phyloP scores from a whole-genome alignment of 148 eudicot species.

The Rhododendron williamsianum region DNA sequence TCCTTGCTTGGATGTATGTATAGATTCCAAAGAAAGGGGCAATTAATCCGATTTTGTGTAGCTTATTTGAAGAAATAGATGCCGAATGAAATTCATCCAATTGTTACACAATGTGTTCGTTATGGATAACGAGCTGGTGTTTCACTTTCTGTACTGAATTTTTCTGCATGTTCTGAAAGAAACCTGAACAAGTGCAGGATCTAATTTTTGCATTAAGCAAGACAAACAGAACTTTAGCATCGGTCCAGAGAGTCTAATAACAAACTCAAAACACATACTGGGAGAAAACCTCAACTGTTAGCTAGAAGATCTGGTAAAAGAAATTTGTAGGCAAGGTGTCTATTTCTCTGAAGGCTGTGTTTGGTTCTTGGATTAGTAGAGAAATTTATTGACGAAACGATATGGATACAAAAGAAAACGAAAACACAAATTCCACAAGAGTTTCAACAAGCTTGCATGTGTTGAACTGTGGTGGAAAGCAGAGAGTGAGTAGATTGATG shows the following conservation, averaged over 20 bases:
- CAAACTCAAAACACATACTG: too few species aligned
- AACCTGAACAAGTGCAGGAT: background rate
- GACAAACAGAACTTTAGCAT: background rate
- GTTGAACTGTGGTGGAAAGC: slow-evolving; percentile 36
- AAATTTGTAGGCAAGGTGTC: background rate
- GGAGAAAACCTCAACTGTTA: background rate
- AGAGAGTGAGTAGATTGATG: slow-evolving; percentile 37
- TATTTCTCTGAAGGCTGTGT: background rate
- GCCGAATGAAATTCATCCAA: background rate
- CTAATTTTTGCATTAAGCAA: background rate
- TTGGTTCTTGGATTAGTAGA: background rate
- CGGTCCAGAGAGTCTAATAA: background rate
- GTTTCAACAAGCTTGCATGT: slow-evolving; percentile 19
- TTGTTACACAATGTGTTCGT: background rate
- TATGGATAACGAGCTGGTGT: background rate
- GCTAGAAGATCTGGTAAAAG: background rate
- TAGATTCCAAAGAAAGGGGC: background rate
- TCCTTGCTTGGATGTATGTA: background rate
- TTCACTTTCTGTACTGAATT: background rate
- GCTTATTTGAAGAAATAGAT: background rate
- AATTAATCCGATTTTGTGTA: background rate
- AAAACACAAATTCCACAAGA: background rate
- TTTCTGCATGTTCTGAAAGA: background rate
- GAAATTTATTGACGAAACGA: background rate
- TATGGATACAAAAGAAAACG: background rate